Conservation (phyloP, 2,329 filamentous ascomycete species). For the Aspergillus sp. region DNA sequence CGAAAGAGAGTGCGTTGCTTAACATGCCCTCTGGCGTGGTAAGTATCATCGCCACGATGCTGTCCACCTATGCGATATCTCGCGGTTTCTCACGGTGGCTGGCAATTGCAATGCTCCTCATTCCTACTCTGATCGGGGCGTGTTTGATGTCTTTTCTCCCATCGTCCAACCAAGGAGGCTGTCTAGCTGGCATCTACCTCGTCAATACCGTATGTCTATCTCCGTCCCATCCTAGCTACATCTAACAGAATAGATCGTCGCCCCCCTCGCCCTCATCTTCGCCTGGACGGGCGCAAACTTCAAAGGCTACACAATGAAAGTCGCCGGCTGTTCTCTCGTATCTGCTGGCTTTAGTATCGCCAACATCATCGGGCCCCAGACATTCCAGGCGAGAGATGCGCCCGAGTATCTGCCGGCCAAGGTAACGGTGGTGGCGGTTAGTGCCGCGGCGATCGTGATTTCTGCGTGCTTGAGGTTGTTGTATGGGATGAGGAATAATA, state of each 20-base stretch:
- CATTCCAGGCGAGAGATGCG: conserved; percentile 40
- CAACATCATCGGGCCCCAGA: conserved; percentile 29
- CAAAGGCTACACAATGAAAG: conserved; percentile 42
- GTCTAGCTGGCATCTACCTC: conserved; percentile 41
- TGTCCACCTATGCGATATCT: conserved; percentile 35
- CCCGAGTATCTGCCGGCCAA: conserved; percentile 34
- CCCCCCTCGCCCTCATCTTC: conserved; percentile 37
- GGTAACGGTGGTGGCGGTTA: conserved; percentile 33
- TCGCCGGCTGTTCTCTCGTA: conserved; percentile 39
- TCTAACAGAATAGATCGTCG: conserved; percentile 27
- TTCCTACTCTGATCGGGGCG: conserved; percentile 44
- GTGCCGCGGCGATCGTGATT: conserved; percentile 23
- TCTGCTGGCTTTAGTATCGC: conserved; percentile 39
- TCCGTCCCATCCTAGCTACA: conserved; percentile 3
- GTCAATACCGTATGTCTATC: conserved; percentile 18
- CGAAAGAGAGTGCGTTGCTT: conserved; percentile 39
- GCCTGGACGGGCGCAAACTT: conserved; percentile 44
- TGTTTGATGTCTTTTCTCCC: conserved; percentile 32
- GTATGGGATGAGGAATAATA: conserved; percentile 22
- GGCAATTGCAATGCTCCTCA: conserved; percentile 37
- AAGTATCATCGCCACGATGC: conserved; percentile 32
- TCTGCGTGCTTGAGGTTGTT: conserved; percentile 17
- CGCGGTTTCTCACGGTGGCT: conserved; percentile 35
- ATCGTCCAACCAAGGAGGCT: conserved; percentile 33
- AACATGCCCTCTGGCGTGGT: conserved; percentile 43